Base-by-base conservation (phyloP, 768 basidiomycete genomes). In the Tricholoma furcatifolium region DNA sequence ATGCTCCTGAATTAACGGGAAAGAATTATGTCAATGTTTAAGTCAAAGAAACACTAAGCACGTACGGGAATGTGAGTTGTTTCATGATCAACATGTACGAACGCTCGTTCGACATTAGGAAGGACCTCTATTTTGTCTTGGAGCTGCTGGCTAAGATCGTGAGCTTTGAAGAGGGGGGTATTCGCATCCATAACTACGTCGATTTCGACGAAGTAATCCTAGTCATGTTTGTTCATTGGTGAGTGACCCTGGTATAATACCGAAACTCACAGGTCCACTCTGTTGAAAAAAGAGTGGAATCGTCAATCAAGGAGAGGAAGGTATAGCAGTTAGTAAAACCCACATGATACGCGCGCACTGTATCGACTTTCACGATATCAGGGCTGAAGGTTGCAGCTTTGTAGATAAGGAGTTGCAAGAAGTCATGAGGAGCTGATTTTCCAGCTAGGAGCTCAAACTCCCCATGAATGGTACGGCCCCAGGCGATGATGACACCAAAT, bases 81-180 rank as follows among this genome's bases (percentile, higher is more conserved):
- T 71, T 96, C 94, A 62, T 96, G 88, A 70, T 97, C 94, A 53
- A 96, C 91, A 65, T 97, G 94, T 21, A 97, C 93, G 67, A 95
- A 97, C 34, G 94, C 94, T 34, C 94, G 77, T 57, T 91, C 93
- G 39, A 97, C 94, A 61, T 91, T 88, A 2, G 93, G 92, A 35
- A 97, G 73, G 14, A 83, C 80, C 65, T 97, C 94, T 43, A 97
- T 84, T 70, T 88, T 91, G 64, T 93, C 92, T 64, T 93, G 91
- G 15, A 93, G 70, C 56, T 86, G 78, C 67, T 93, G 91, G 60
- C 87, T 87, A 54, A 91, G 64, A 66, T 93, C 91, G 65, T 93
- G 91, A 17, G 92, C 91, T 67, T 85, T 87, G 85, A 88, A 91
- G 1, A 98, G 73, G 0, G 93, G 91, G 21, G 93, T 97, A 52